Percentiles rank a stretch among this genome's conserved stretches.
phyloP scores from a whole-genome alignment of 208 protist genomes.

The Strigomonas culicis region DNA sequence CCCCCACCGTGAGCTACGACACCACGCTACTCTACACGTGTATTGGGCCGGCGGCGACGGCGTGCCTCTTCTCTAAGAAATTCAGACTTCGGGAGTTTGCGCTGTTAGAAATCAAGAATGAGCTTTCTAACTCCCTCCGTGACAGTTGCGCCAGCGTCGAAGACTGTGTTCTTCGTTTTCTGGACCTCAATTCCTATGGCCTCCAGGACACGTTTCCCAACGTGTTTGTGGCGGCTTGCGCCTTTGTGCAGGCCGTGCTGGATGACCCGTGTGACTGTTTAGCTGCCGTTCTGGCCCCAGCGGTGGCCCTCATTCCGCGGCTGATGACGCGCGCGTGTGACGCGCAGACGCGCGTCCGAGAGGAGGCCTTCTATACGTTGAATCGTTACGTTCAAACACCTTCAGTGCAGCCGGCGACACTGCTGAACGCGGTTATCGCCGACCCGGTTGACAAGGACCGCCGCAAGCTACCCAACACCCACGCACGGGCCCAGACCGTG shows the following conservation, averaged over 20 bases:
- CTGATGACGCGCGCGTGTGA: slow-evolving; percentile 75
- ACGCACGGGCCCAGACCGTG: slow-evolving; percentile 60
- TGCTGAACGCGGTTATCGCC: slow-evolving; percentile 49
- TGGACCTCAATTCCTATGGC: slow-evolving; percentile 68
- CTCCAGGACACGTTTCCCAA: slow-evolving; percentile 81
- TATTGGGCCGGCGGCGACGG: slow-evolving; percentile 55
- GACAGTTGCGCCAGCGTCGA: slow-evolving; percentile 19
- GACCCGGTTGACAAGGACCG: slow-evolving; percentile 75
- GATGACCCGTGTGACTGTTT: slow-evolving; percentile 41
- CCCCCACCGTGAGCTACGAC: slow-evolving; percentile 10
- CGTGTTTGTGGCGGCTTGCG: slow-evolving; percentile 65
- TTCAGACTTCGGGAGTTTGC: slow-evolving; percentile 81
- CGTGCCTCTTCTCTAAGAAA: slow-evolving; percentile 66
- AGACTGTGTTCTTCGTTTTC: slow-evolving; percentile 68
- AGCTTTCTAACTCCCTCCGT: slow-evolving; percentile 23
- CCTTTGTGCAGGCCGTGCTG: slow-evolving; percentile 63
- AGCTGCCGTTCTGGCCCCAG: slow-evolving; percentile 26
- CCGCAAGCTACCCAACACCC: slow-evolving; percentile 44
- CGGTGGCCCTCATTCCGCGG: slow-evolving; percentile 60
- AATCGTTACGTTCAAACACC: slow-evolving; percentile 42
- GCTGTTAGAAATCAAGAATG: slow-evolving; percentile 40
- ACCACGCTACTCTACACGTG: slow-evolving; percentile 23
- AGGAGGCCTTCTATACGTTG: slow-evolving; percentile 64
- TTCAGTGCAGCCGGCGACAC: slow-evolving; percentile 22
- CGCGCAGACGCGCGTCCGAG: slow-evolving; percentile 56